Conservation (phyloP, 805 yeast species). For the Komagataella ulmi region DNA sequence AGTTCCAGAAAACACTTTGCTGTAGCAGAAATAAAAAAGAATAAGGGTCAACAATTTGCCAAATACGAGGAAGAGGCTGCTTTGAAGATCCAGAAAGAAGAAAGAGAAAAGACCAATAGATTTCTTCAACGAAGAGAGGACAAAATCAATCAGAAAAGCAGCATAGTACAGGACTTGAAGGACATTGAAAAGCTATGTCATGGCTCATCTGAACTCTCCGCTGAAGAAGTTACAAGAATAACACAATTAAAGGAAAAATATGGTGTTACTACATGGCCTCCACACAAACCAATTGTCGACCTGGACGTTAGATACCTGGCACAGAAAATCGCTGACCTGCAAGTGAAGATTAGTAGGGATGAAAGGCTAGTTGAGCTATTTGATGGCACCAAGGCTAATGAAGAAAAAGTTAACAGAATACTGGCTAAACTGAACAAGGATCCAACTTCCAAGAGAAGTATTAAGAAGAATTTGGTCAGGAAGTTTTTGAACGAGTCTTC, state of each 20-base stretch:
- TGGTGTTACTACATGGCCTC: constrained; percentile 33
- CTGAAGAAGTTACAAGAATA: constrained; percentile 23
- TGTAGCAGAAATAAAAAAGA: constrained; percentile 79
- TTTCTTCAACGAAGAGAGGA: constrained; percentile 36
- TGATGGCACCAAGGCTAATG: constrained; percentile 11
- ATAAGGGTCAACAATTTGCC: constrained; percentile 87
- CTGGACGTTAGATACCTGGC: constrained; percentile 21
- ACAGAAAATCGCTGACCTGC: constrained; percentile 20
- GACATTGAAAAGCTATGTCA: constrained; percentile 6
- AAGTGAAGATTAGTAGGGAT: constrained; percentile 15
- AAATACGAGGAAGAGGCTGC: constrained; percentile 65
- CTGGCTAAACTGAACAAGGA: constrained; percentile 14
- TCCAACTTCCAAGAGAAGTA: constrained; percentile 14
- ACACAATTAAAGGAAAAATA: constrained; percentile 27
- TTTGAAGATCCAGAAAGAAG: constrained; percentile 52
- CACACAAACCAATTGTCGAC: constrained; percentile 23
- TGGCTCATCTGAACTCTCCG: constrained; percentile 2
- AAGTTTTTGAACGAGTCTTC: constrained; percentile 29
- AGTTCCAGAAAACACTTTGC: constrained; percentile 78
- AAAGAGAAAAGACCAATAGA: constrained; percentile 36
- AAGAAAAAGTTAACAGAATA: constrained; percentile 16
- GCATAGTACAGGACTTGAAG: constrained; percentile 18
- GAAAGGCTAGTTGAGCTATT: constrained; percentile 12
- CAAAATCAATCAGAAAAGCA: constrained; percentile 5
- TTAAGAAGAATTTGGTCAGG: constrained; percentile 60